Base-by-base conservation (phyloP, 2,329 filamentous ascomycete genomes). In the Talaromyces sp. region DNA sequence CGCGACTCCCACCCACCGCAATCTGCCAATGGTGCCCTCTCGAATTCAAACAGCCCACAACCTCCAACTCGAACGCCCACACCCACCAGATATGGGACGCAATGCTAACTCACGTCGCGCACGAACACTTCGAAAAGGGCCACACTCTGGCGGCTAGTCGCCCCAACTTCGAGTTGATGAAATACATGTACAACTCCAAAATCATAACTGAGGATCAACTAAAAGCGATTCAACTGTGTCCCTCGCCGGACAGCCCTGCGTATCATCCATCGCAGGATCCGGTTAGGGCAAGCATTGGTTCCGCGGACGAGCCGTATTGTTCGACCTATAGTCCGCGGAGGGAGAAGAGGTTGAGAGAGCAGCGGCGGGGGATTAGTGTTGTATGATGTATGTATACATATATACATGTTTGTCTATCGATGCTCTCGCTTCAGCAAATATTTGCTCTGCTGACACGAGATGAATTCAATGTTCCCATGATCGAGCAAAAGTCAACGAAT, bases 151-250 rank as follows among this genome's bases (percentile, higher is more conserved):
- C 77, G 2, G 74, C 75, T 6, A 77, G 75, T 57, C 73, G 76
- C 52, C 75, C 78, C 7, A 79, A 80, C 66, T 80, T 81, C 57
- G 76, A 78, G 66, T 70, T 82, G 14, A 80, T 82, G 79, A 76
- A 76, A 60, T 80, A 80, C 70, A 74, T 82, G 63, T 82, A 79
- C 66, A 73, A 73, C 19, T 68, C 74, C 61, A 73, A 77, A 35
- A 73, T 82, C 61, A 81, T 82, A 66, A 76, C 73, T 13, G 75
- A 77, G 19, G 76, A 77, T 14, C 77, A 81, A 66, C 78, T 81
- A 68, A 81, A 79, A 68, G 73, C 76, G 27, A 74, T 80, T 67
- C 80, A 82, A 68, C 70, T 81, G 59, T 71, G 74, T 19, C 76
- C 78, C 2, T 71, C 73, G 8, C 75, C 77, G 39, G 73, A 72